Conservation (phyloP, 2,329 filamentous ascomycete genomes). For the Podosphaera xanthii region DNA sequence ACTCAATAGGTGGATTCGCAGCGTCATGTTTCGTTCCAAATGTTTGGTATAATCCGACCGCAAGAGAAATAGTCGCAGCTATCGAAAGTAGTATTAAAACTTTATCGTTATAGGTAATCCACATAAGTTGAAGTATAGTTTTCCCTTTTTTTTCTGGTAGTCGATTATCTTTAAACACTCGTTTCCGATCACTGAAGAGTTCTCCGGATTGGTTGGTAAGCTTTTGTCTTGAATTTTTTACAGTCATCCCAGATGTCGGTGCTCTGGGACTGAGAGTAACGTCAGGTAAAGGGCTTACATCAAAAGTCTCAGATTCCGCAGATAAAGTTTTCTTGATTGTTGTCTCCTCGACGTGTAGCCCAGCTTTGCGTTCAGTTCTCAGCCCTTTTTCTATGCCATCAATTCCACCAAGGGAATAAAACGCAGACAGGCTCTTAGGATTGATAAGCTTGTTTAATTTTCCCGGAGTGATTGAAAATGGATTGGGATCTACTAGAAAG, state of each 20-base stretch:
- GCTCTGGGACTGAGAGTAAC: background rate
- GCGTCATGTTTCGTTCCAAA: conserved; percentile 29
- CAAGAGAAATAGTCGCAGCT: conserved; percentile 50
- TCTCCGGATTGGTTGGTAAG: conserved; percentile 1
- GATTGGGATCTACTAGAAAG: conserved; percentile 43
- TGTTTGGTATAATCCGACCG: conserved; percentile 52
- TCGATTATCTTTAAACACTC: conserved; percentile 44
- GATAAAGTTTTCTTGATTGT: conserved; percentile 36
- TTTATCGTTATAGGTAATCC: conserved; percentile 69
- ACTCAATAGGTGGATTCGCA: conserved; percentile 35
- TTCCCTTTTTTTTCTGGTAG: conserved; percentile 49
- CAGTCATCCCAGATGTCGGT: background rate
- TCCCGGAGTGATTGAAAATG: conserved; percentile 50
- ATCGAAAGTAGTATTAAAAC: conserved; percentile 49
- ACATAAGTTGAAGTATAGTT: conserved; percentile 44
- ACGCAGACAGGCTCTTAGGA: conserved; percentile 53
- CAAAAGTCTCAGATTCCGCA: conserved; percentile 26
- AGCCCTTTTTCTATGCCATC: conserved; percentile 52
- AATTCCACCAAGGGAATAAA: conserved; percentile 53
- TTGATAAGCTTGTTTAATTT: conserved; percentile 58
- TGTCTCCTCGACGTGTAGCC: conserved; percentile 48
- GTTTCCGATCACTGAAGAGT: conserved; percentile 38
- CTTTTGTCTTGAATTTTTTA: background rate
- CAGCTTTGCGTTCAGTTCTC: conserved; percentile 37
- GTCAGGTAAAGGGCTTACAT: background rate